These are phyloP conservation scores for Fusarium sp. DNA, from an alignment of 2,329 filamentous ascomycete genomes.

Conservation along the genomic window DNA sequence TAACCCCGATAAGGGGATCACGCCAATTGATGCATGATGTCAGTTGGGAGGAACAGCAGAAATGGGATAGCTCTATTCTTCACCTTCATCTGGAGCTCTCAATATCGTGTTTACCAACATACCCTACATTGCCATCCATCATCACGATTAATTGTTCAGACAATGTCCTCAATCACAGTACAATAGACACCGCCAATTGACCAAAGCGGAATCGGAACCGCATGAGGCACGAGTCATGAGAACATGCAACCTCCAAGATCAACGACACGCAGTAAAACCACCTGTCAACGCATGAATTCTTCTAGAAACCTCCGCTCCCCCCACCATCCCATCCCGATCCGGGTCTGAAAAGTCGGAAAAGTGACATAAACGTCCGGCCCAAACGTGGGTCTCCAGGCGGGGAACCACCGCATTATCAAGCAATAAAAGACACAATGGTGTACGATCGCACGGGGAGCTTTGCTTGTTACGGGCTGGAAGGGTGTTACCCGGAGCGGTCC, in stretches of 20 bases:
- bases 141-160: neutral
- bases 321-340: neutral
- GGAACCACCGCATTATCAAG: neutral
- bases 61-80: neutral
- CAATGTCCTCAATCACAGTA: neutral
- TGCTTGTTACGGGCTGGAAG: neutral
- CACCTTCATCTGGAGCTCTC: neutral
- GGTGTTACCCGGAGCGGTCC: neutral
- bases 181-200: neutral
- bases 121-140: neutral
- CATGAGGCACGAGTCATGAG: neutral
- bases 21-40: neutral
- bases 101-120: neutral
- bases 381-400: neutral
- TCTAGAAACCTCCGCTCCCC: neutral
- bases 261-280: neutral
- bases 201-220: neutral
- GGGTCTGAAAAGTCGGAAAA: neutral
- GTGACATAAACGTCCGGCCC: constrained; percentile 1
- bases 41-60: neutral
- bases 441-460: neutral
- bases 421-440: neutral
- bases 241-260: neutral
- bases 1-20: constrained; percentile 1
- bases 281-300: neutral